Percentiles rank a stretch among this genome's conserved stretches.
Evolutionary conservation across 2,329 filamentous ascomycete genomes (phyloP).

Genomic region (Cladosporium sp.): DNA sequence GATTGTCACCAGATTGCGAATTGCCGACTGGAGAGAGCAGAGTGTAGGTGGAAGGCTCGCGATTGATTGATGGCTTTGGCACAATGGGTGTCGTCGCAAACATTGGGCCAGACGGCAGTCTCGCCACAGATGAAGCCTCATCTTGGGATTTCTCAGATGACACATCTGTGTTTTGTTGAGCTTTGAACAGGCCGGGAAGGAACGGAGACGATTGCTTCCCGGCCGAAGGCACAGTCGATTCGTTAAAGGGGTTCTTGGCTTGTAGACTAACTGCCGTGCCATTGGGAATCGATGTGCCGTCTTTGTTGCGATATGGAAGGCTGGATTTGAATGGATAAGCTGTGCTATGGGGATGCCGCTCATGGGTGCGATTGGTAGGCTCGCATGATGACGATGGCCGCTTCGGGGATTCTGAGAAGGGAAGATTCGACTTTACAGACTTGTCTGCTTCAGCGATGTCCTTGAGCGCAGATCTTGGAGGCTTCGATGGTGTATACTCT

Average conservation of each 20-base stretch:
- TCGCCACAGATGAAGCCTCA: not conserved
- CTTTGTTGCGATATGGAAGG: not conserved
- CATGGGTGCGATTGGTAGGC: not conserved
- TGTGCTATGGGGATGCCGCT: not conserved
- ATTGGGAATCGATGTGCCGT: not conserved
- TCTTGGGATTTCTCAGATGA: not conserved
- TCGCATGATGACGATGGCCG: not conserved
- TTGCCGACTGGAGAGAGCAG: not conserved
- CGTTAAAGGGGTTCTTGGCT: not conserved
- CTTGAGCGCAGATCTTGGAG: not conserved
- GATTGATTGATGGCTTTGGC: not conserved
- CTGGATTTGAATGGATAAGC: not conserved
- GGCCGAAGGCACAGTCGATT: not conserved
- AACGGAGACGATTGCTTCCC: not conserved
- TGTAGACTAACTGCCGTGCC: not conserved
- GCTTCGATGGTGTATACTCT: not conserved
- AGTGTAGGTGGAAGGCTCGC: not conserved
- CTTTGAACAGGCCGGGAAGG: no score
- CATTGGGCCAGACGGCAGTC: not conserved
- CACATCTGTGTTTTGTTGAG: not conserved
- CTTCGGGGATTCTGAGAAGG: not conserved
- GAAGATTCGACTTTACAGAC: not conserved
- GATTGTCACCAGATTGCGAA: not conserved
- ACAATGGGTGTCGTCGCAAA: not conserved
- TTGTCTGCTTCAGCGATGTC: not conserved